phyloP scores from a whole-genome alignment of 225 moss, liverwort and hornwort species.

The Straminergon stramineum region DNA sequence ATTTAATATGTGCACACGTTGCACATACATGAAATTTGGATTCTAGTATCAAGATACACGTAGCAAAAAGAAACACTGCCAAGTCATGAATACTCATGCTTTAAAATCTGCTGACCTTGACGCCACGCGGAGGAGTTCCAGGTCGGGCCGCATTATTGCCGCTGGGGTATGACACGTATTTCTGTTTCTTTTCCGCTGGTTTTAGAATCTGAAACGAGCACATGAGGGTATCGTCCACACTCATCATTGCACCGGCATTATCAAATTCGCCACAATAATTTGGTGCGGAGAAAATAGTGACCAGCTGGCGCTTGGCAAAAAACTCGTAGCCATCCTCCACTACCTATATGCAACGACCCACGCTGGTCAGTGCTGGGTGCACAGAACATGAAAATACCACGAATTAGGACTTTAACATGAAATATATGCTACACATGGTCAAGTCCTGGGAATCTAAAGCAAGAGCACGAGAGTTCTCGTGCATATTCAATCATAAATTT shows the following conservation, averaged over 20 bases:
- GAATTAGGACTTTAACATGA: background rate
- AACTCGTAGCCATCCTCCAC: slow-evolving; percentile 99
- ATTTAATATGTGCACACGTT: background rate
- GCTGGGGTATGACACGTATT: slow-evolving; percentile 60
- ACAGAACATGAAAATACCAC: background rate
- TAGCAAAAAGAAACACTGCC: background rate
- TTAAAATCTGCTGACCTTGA: slow-evolving; percentile 67
- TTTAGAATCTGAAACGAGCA: slow-evolving; percentile 99
- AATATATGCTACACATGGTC: background rate
- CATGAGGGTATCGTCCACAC: slow-evolving; percentile 98
- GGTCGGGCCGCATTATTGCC: slow-evolving; percentile 90
- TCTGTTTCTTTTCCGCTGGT: slow-evolving; percentile 94
- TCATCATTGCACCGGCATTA: slow-evolving; percentile 99
- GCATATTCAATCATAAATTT: background rate
- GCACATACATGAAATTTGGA: background rate
- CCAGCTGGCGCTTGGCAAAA: slow-evolving; percentile 97
- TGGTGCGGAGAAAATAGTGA: slow-evolving; percentile 97
- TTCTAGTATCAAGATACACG: background rate
- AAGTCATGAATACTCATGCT: background rate
- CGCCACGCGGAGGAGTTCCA: slow-evolving; percentile 89
- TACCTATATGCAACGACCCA: slow-evolving; percentile 24
- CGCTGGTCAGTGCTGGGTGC: background rate
- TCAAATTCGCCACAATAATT: slow-evolving; percentile 99
- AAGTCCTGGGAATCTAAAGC: background rate
- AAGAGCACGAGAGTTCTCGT: background rate